These are phyloP conservation scores for Boletus austroedulis DNA, from an alignment of 1,284 basidiomycete genomes.

Conservation along the genomic window DNA sequence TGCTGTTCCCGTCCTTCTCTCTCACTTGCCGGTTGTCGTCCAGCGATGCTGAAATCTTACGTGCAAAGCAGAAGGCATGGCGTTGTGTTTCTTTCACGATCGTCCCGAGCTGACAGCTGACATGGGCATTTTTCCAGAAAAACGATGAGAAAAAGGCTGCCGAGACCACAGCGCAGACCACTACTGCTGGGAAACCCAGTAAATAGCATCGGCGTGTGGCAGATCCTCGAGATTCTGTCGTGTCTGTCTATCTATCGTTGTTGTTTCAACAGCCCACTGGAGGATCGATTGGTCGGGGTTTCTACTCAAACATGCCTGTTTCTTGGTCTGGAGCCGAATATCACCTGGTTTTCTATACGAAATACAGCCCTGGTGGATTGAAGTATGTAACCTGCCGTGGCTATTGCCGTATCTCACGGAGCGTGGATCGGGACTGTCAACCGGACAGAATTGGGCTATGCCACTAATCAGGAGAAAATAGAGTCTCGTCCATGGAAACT, in stretches of 20 bases:
- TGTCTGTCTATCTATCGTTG: not conserved
- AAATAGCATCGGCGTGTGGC: constrained; percentile 42
- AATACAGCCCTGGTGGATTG: constrained; percentile 4
- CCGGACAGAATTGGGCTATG: constrained; percentile 1
- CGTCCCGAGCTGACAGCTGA: constrained; percentile 14
- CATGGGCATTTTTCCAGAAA: constrained; percentile 43
- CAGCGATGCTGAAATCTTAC: constrained; percentile 70
- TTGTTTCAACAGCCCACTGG: not conserved
- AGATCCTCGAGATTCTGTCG: constrained; percentile 18
- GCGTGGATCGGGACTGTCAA: constrained; percentile 22
- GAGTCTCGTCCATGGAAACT: constrained; percentile 10
- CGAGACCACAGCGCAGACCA: constrained; percentile 20
- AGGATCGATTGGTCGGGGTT: constrained; percentile 17
- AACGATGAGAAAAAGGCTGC: constrained; percentile 56
- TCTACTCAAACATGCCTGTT: constrained; percentile 6
- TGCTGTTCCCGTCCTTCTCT: constrained; percentile 14
- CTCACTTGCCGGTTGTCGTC: constrained; percentile 26
- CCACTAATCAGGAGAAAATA: constrained; percentile 14
- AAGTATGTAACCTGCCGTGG: constrained; percentile 4
- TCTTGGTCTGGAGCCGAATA: constrained; percentile 14
- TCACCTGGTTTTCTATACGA: constrained; percentile 11
- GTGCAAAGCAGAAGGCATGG: constrained; percentile 72
- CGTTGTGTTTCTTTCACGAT: constrained; percentile 8
- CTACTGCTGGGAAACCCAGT: constrained; percentile 26
- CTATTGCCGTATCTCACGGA: constrained; percentile 25